Percentiles rank a stretch among this genome's conserved stretches.
Conservation (phyloP, 441 rosid species). For the Pelargonium cotyledonis region DNA sequence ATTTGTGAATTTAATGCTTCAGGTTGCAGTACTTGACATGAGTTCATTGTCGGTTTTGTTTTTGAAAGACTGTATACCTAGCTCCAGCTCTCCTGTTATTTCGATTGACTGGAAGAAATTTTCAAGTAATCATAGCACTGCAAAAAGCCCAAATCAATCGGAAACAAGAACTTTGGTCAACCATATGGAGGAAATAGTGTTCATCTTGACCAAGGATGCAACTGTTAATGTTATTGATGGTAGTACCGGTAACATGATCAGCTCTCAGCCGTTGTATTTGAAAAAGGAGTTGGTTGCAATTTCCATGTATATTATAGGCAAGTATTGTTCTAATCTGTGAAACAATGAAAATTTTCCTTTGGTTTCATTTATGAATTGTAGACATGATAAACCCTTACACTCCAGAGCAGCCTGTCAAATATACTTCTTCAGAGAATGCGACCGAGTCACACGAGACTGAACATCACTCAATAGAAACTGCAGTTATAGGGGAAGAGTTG, state of each 20-base stretch:
- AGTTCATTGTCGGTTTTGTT: constrained; percentile 45
- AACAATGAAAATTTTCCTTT: constrained; percentile 4
- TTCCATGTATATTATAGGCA: constrained; percentile 58
- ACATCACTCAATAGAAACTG: constrained; percentile 25
- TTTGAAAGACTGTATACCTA: constrained; percentile 31
- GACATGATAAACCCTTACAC: constrained; percentile 14
- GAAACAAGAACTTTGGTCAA: constrained; percentile 28
- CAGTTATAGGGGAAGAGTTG: constrained; percentile 23
- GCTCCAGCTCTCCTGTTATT: constrained; percentile 40
- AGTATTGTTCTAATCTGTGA: constrained; percentile 24
- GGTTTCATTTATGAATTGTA: constrained; percentile 14
- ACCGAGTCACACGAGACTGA: constrained; percentile 21
- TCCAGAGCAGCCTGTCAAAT: constrained; percentile 34
- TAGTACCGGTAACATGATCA: constrained; percentile 30
- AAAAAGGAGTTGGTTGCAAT: constrained; percentile 44
- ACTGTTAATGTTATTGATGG: constrained; percentile 35
- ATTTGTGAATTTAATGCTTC: constrained; percentile 27
- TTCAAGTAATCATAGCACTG: constrained; percentile 23
- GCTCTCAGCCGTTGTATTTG: constrained; percentile 38
- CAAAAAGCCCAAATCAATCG: constrained; percentile 30
- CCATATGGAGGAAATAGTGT: constrained; percentile 34
- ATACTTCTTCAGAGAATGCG: constrained; percentile 21
- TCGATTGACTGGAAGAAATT: constrained; percentile 39
- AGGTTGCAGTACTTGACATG: constrained; percentile 58
- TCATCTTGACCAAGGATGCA: constrained; percentile 49